These are phyloP conservation scores for Vanderwaltozyma verrucispora DNA, from an alignment of 805 yeast species.

Conservation along the genomic window DNA sequence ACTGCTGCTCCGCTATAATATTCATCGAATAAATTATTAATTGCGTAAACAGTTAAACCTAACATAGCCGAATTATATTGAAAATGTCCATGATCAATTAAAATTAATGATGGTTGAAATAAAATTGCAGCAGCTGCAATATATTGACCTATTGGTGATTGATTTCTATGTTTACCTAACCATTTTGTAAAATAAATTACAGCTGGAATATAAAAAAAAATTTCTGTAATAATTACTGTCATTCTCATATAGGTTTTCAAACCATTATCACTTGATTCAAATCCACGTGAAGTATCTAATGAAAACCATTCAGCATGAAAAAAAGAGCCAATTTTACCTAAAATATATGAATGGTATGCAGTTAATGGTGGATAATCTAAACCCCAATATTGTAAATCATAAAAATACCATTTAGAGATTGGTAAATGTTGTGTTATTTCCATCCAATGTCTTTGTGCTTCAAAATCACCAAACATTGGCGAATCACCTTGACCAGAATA, in stretches of 20 bases:
- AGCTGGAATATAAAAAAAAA: constrained; percentile 68
- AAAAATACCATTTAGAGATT: constrained; percentile 72
- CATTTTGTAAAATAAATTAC: constrained; percentile 60
- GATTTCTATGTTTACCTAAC: constrained; percentile 49
- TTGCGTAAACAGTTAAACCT: constrained; percentile 64
- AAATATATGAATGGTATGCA: constrained; percentile 78
- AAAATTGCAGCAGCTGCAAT: constrained; percentile 69
- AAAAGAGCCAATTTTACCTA: constrained; percentile 62
- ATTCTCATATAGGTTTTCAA: constrained; percentile 79
- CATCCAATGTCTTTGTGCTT: constrained; percentile 98
- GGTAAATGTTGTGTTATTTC: constrained; percentile 78
- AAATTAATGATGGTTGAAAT: constrained; percentile 69
- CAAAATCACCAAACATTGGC: constrained; percentile 92
- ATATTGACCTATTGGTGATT: constrained; percentile 64
- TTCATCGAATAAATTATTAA: constrained; percentile 55
- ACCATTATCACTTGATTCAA: constrained; percentile 41
- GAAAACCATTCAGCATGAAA: constrained; percentile 68
- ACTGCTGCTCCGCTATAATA: constrained; percentile 59
- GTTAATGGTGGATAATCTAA: constrained; percentile 95
- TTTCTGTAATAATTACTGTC: constrained; percentile 68
- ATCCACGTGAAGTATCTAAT: constrained; percentile 62
- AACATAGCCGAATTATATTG: constrained; percentile 93
- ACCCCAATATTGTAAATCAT: constrained; percentile 90
- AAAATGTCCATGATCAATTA: constrained; percentile 96
- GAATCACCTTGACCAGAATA: constrained; percentile 63